Evolutionary conservation across 176 grass and related monocot species (phyloP).

Genomic region (Aegilops longissima): DNA sequence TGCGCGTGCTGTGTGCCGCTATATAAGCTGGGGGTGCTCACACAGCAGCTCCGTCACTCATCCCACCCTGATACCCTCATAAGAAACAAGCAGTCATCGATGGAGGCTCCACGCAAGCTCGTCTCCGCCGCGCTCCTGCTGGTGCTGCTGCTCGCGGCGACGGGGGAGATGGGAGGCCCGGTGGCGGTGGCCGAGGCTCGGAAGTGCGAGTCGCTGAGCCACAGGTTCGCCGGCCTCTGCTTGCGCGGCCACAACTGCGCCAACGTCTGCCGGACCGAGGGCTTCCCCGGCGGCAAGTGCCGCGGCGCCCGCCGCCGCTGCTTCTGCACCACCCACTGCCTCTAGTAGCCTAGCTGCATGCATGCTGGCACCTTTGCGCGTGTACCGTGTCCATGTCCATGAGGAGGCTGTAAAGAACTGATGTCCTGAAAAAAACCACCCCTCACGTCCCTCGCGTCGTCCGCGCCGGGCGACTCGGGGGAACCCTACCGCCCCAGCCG

Average conservation of each 20-base stretch:
- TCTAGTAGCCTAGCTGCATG: not conserved
- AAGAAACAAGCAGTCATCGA: not conserved
- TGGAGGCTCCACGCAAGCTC: not conserved
- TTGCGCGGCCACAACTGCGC: conserved; percentile 49
- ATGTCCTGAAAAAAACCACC: too few relatives aligned
- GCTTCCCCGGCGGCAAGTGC: conserved; percentile 61
- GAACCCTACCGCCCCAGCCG: too few relatives aligned
- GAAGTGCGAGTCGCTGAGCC: conserved; percentile 66
- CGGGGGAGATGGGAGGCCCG: conserved; percentile 46
- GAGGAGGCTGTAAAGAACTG: too few relatives aligned
- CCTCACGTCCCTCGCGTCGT: too few relatives aligned
- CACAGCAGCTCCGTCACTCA: too few relatives aligned
- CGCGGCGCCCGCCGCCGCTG: conserved; percentile 59
- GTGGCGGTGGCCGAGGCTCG: conserved; percentile 52
- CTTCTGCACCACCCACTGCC: conserved; percentile 61
- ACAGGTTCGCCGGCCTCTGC: conserved; percentile 65
- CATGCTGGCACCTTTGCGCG: too few relatives aligned
- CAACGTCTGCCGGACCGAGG: conserved; percentile 72
- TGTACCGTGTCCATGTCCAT: too few relatives aligned
- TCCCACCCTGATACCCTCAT: too few relatives aligned
- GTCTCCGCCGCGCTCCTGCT: not conserved
- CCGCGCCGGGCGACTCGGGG: too few relatives aligned
- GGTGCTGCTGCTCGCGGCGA: not conserved
- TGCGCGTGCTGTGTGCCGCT: too few relatives aligned
- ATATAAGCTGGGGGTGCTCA: not conserved